Conservation (phyloP, 208 protist genomes). For the Trypanosoma brucei region DNA sequence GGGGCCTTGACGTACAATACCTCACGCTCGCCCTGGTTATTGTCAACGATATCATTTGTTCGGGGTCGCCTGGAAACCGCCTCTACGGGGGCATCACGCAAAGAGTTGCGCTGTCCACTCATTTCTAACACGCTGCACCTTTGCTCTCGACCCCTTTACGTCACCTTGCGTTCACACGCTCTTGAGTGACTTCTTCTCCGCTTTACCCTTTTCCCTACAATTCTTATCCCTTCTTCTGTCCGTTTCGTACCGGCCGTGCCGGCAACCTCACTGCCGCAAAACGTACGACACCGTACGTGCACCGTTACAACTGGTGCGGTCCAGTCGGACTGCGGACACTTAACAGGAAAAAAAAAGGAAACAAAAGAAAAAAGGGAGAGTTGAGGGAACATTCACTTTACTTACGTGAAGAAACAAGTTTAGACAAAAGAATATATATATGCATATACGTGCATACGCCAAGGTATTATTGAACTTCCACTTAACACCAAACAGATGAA, state of each 20-base stretch:
- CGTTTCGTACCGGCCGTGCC: no score
- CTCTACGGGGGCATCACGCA: neutral
- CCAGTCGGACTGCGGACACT: neutral
- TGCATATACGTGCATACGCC: no score
- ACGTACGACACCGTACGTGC: neutral
- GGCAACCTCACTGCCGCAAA: neutral
- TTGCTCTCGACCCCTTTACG: no score
- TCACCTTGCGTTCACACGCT: no score
- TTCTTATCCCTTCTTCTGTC: no score
- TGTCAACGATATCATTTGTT: neutral
- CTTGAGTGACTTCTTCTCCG: no score
- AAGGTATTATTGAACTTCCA: no score
- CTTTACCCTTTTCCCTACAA: no score
- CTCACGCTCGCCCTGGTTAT: neutral
- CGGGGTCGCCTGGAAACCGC: neutral
- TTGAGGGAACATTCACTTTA: no score
- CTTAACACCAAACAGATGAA: no score
- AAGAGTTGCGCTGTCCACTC: neutral
- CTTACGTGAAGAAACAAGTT: no score
- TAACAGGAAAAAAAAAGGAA: slow-evolving; percentile 2
- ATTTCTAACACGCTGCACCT: neutral
- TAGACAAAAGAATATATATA: no score
- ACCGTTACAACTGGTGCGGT: neutral
- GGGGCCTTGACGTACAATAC: neutral
- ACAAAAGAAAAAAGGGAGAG: slow-evolving; percentile 9